Evolutionary conservation across 2,329 filamentous ascomycete genomes (phyloP).

Genomic region (Aphanoascus verrucosus): DNA sequence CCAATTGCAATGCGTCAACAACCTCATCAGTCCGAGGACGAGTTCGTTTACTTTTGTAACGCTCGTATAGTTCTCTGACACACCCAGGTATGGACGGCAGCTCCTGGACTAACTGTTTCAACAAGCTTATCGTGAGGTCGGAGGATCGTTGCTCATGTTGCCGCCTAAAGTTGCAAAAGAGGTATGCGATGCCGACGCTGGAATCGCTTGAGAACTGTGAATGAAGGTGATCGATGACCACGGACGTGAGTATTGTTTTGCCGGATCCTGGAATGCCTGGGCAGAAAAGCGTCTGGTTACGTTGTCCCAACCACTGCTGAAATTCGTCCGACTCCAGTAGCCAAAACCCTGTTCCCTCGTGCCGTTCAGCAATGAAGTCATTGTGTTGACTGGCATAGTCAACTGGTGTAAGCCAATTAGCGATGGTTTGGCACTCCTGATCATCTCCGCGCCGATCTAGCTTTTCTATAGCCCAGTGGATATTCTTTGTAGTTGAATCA

Average conservation of each 20-base stretch:
- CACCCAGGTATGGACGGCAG: not conserved
- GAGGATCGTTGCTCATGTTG: not conserved
- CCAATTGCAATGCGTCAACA: slow-evolving; percentile 1
- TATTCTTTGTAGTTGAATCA: too few relatives aligned
- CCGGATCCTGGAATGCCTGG: slow-evolving; percentile 15
- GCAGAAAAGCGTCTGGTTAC: slow-evolving; percentile 9
- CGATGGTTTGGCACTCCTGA: too few relatives aligned
- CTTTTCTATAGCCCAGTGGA: too few relatives aligned
- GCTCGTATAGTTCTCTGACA: slow-evolving; percentile 10
- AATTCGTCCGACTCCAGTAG: slow-evolving; percentile 18
- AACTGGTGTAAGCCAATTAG: too few relatives aligned
- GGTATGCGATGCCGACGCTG: slow-evolving; percentile 4
- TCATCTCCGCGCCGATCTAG: too few relatives aligned
- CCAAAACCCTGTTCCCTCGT: slow-evolving; percentile 15
- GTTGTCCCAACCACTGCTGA: slow-evolving; percentile 2
- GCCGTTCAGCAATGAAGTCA: too few relatives aligned
- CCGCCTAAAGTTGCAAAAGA: slow-evolving; percentile 4
- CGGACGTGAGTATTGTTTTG: slow-evolving; percentile 15
- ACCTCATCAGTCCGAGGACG: slow-evolving; percentile 11
- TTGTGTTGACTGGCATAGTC: too few relatives aligned
- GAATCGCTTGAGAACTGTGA: not conserved
- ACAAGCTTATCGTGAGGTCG: not conserved
- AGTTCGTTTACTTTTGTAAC: slow-evolving; percentile 7
- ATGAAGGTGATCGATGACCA: slow-evolving; percentile 14
- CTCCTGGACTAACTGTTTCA: slow-evolving; percentile 11